phyloP scores from a whole-genome alignment of 1,284 basidiomycete species.

The Puccinia hordei region DNA sequence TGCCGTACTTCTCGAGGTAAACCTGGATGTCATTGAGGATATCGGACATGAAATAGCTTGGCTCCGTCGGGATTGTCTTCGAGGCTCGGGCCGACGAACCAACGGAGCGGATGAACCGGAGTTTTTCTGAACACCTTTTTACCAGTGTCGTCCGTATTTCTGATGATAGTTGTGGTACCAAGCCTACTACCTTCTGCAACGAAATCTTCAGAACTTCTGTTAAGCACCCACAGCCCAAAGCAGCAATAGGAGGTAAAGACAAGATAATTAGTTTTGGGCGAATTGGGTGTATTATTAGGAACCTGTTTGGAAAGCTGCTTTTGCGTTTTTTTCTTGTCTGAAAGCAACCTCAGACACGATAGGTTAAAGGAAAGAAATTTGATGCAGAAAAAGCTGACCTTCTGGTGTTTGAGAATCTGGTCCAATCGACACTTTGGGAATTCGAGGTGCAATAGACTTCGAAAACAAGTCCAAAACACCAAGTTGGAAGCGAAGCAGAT shows the following conservation, averaged over 20 bases:
- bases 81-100: constrained; percentile 79
- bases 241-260: neutral
- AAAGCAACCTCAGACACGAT: neutral
- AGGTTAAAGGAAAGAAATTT: too few relatives aligned
- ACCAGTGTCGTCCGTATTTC: constrained; percentile 74
- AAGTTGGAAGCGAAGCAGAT: constrained; percentile 6
- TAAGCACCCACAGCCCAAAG: neutral
- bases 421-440: constrained; percentile 35
- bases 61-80: constrained; percentile 68
- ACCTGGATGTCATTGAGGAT: constrained; percentile 78
- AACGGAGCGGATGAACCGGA: constrained; percentile 82
- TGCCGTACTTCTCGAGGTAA: constrained; percentile 67
- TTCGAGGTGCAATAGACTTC: neutral
- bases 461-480: constrained; percentile 27
- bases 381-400: constrained; percentile 38
- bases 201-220: constrained; percentile 63
- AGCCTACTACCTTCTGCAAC: constrained; percentile 63
- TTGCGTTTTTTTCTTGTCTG: neutral
- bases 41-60: constrained; percentile 79
- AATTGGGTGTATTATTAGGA: neutral
- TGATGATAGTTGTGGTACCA: constrained; percentile 66
- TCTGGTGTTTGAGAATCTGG: constrained; percentile 19
- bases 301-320: too few relatives aligned
- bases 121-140: constrained; percentile 76
- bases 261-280: neutral